phyloP scores from a whole-genome alignment of 192 early-diverging fungal species.

The Dissophora ornata region DNA sequence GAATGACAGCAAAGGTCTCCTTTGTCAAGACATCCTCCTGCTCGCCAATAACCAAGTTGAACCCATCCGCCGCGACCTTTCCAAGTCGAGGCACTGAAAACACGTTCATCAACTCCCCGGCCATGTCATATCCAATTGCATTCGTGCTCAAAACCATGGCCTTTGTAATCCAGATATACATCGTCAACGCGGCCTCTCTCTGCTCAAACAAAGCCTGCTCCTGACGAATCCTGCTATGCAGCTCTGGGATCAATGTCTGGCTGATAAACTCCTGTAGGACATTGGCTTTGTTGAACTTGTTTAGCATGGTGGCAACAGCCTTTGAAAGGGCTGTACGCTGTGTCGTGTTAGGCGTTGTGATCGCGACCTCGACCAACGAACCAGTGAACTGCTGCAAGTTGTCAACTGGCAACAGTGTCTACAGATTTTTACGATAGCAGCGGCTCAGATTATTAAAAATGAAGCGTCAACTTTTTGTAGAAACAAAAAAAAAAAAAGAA shows the following conservation, averaged over 20 bases:
- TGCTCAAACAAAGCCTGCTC: constrained; percentile 31
- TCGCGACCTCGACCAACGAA: constrained; percentile 52
- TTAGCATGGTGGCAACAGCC: constrained; percentile 69
- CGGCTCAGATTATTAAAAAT: too few species aligned
- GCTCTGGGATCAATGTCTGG: constrained; percentile 24
- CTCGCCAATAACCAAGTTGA: constrained; percentile 82
- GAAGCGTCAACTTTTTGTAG: too few species aligned
- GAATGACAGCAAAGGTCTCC: constrained; percentile 71
- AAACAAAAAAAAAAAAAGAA: too few species aligned
- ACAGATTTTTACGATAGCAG: too few species aligned
- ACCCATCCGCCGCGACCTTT: constrained; percentile 69
- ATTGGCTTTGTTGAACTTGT: constrained; percentile 68
- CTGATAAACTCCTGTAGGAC: constrained; percentile 40
- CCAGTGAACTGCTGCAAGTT: constrained; percentile 58
- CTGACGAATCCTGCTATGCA: constrained; percentile 33
- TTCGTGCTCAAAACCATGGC: constrained; percentile 69
- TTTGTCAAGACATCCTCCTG: constrained; percentile 77
- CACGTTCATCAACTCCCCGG: constrained; percentile 63
- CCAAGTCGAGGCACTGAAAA: constrained; percentile 59
- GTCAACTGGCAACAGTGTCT: constrained; percentile 64
- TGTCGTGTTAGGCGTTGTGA: constrained; percentile 50
- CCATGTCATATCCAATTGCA: constrained; percentile 63
- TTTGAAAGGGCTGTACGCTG: constrained; percentile 67
- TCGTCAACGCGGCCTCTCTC: constrained; percentile 32
- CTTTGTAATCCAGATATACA: constrained; percentile 70